Conservation (phyloP, 345 rosid species). For the Pugionium dolabratum region DNA sequence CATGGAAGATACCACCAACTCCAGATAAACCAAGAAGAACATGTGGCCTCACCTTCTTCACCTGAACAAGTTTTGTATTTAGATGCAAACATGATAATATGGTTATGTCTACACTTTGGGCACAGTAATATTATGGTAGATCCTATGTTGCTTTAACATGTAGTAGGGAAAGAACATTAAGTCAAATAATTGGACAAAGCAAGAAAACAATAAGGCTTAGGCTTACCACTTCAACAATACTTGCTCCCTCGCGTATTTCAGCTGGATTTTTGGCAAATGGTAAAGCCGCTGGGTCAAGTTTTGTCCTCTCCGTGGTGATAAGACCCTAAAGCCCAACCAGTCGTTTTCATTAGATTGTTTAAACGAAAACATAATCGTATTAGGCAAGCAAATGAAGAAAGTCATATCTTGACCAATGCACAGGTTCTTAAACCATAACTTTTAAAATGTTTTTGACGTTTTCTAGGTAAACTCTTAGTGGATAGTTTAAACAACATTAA, state of each 20-base stretch:
- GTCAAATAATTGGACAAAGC: constrained; percentile 19
- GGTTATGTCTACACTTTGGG: neutral
- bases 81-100: constrained; percentile 1
- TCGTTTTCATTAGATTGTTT: constrained; percentile 31
- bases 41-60: constrained; percentile 80
- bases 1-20: constrained; percentile 89
- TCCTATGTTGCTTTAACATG: neutral
- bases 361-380: neutral
- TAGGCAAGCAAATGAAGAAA: constrained; percentile 16
- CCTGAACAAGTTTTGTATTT: constrained; percentile 48
- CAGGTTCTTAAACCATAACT: neutral
- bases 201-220: constrained; percentile 23
- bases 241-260: constrained; percentile 79
- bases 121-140: neutral
- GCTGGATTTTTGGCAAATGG: constrained; percentile 78
- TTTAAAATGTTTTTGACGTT: constrained; percentile 8
- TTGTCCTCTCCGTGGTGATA: constrained; percentile 82
- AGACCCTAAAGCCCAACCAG: constrained; percentile 67
- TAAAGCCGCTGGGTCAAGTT: constrained; percentile 80
- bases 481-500: constrained; percentile 14
- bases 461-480: constrained; percentile 18
- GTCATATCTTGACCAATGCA: constrained; percentile 24
- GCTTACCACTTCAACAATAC: constrained; percentile 85
- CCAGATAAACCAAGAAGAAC: constrained; percentile 99
- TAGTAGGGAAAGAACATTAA: constrained; percentile 1